Conservation (phyloP, 179 eudicot genomes). For the Corrigiola litoralis region DNA sequence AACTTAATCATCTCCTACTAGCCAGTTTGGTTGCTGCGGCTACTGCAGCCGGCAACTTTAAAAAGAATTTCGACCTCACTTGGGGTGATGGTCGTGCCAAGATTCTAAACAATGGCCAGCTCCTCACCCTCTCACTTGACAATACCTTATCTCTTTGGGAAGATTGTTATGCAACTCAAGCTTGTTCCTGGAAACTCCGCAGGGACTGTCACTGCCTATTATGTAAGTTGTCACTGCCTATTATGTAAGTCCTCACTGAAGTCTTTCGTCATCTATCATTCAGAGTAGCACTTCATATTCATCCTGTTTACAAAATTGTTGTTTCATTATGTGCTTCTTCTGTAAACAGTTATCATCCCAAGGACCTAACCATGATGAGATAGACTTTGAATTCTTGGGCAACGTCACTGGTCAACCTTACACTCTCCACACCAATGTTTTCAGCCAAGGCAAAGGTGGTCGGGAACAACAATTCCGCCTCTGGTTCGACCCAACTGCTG, state of each 20-base stretch:
- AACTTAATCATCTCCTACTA: neutral
- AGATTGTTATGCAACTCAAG: slow-evolving; percentile 31
- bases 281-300: too few species aligned
- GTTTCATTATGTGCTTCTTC: neutral
- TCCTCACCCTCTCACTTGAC: slow-evolving; percentile 27
- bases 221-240: slow-evolving; percentile 19
- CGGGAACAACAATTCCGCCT: slow-evolving; percentile 34
- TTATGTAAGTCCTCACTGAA: slow-evolving; percentile 15
- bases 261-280: too few species aligned
- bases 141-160: slow-evolving; percentile 30
- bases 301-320: neutral
- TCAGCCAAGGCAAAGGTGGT: slow-evolving; percentile 29
- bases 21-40: slow-evolving; percentile 8
- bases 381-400: slow-evolving; percentile 35
- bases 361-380: slow-evolving; percentile 30
- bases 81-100: slow-evolving; percentile 34
- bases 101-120: slow-evolving; percentile 21
- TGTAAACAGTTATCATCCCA: slow-evolving; percentile 28
- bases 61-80: slow-evolving; percentile 24
- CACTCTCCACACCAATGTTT: slow-evolving; percentile 36
- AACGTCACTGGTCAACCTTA: slow-evolving; percentile 31
- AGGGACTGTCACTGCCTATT: slow-evolving; percentile 34
- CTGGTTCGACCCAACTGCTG: slow-evolving; percentile 30
- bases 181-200: slow-evolving; percentile 33
- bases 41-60: slow-evolving; percentile 5